phyloP scores from a whole-genome alignment of 306 rosid genomes.

The Malus orientalis region DNA sequence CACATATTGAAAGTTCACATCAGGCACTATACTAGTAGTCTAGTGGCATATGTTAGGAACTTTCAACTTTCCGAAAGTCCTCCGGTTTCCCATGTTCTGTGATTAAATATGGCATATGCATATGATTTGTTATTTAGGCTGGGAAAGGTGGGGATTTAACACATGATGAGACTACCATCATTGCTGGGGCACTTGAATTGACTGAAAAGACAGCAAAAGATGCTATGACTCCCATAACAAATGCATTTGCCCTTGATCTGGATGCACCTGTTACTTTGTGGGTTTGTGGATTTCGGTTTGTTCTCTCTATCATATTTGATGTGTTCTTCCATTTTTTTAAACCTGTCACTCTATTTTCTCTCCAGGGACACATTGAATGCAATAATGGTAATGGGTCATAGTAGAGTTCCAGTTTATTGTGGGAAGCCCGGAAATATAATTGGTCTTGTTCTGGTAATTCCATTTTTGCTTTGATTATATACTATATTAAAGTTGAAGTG shows the following conservation, averaged over 20 bases:
- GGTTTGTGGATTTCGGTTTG: constrained; percentile 40
- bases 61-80: not conserved
- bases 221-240: constrained; percentile 96
- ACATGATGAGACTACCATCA: constrained; percentile 95
- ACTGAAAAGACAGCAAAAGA: constrained; percentile 94
- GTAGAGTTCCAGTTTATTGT: constrained; percentile 90
- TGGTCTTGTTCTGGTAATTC: constrained; percentile 89
- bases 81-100: constrained; percentile 7
- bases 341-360: constrained; percentile 3
- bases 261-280: constrained; percentile 87
- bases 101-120: constrained; percentile 4
- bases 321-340: constrained; percentile 19
- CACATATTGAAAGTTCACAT: not conserved
- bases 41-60: not conserved
- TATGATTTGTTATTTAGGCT: constrained; percentile 51
- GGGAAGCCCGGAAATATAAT: constrained; percentile 65
- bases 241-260: constrained; percentile 94
- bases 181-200: constrained; percentile 94
- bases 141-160: constrained; percentile 99
- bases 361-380: constrained; percentile 79
- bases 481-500: not conserved
- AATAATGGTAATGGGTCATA: constrained; percentile 86
- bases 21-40: not conserved
- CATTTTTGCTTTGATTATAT: not conserved
- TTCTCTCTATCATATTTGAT: constrained; percentile 15